Evolutionary conservation across 2,329 filamentous ascomycete species (phyloP).

Genomic region (Drechslerella coelobrocha): DNA sequence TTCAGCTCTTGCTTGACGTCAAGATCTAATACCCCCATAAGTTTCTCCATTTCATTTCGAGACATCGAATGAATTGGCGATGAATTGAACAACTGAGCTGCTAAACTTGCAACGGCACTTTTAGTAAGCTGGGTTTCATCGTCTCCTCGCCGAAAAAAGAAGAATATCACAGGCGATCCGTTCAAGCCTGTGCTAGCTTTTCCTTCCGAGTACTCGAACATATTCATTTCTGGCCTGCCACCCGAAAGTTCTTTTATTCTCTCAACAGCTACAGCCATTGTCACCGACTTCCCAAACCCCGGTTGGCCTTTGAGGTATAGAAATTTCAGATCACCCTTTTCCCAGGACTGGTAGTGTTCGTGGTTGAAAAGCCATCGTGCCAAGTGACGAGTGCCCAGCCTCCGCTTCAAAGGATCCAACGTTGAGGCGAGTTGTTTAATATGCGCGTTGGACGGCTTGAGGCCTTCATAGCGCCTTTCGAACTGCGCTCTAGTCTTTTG

Average conservation of each 20-base stretch:
- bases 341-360: slow-evolving; percentile 22
- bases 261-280: slow-evolving; percentile 20
- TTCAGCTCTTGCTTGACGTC: not conserved
- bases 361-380: slow-evolving; percentile 34
- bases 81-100: slow-evolving; percentile 24
- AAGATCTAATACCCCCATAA: slow-evolving; percentile 8
- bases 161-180: slow-evolving; percentile 24
- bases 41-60: slow-evolving; percentile 15
- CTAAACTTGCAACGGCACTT: slow-evolving; percentile 11
- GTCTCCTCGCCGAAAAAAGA: slow-evolving; percentile 45
- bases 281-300: slow-evolving; percentile 36
- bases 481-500: slow-evolving; percentile 6
- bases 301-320: slow-evolving; percentile 37
- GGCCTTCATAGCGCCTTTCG: not conserved
- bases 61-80: not conserved
- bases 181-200: not conserved
- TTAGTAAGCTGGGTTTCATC: slow-evolving; percentile 25
- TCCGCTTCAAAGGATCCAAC: slow-evolving; percentile 19
- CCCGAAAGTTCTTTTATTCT: slow-evolving; percentile 8
- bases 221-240: not conserved
- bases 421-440: slow-evolving; percentile 23
- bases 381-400: slow-evolving; percentile 17
- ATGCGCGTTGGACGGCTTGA: slow-evolving; percentile 22
- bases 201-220: not conserved
- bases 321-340: slow-evolving; percentile 22